Base-by-base conservation (phyloP, 345 rosid genomes). In the Rhodamnia argentea region DNA sequence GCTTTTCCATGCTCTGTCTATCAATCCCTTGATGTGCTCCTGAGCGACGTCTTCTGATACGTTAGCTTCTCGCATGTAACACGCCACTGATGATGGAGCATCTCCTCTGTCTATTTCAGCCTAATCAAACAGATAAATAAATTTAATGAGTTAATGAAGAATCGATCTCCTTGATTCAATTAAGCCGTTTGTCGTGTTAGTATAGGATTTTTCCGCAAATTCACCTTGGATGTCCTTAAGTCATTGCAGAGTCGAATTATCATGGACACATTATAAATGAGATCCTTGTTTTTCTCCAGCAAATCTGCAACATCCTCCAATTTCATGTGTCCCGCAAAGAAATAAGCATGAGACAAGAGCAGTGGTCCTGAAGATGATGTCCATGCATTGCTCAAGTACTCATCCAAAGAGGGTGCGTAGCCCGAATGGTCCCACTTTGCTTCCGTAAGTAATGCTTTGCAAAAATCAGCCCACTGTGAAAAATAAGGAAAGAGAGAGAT, bases 101-200 rank as follows among this genome's bases (percentile, higher is more conserved):
- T 92, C 94, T 27, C 94, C 94, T 86, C 94, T 91, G 87, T 93
- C 94, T 50, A 59, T 86, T 74, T 93, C 94, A 11, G 89, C 94
- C 94, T 92, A 88, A 32, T 52, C 16, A 0, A 52, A 50, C 5
- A n/a, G 13, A 82, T 29, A 22, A 42, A 22, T 10, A 8, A 4
- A 50, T 84, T 20, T 27, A 22, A 53, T 16, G 52, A 4, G 76
- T 29, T 29, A 18, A 29, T 15, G 3, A 64, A 64, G 23, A 64
- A 29, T 16, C 11, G 18, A 64, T 64, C 13, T 64, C 76, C 42
- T 29, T 4, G 9, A 3, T 64, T 64, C 12, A 64, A 2, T 8
- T 37, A 29, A 1, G 5, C 16, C 5, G 5, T 16, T 18, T 5
- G 26, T 32, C 5, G 0, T 13, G 50, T 83, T 53, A 22, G 27